Evolutionary conservation across 139 green algal genomes (phyloP).

Genomic region (Tetraselmis striata): DNA sequence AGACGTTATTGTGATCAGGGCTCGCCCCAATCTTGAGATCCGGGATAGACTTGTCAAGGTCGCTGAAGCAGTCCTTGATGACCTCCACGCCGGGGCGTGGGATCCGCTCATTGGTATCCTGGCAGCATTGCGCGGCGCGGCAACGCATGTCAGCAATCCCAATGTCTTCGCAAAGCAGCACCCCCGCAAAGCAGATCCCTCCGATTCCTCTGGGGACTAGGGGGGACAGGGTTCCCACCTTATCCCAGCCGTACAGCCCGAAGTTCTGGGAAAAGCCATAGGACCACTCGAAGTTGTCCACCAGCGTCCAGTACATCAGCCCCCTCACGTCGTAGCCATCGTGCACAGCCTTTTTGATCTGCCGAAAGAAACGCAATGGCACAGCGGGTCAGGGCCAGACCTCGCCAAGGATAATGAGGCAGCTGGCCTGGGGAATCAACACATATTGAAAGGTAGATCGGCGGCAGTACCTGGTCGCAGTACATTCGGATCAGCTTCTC

Average conservation of each 20-base stretch:
- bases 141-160: too few relatives aligned
- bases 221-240: too few relatives aligned
- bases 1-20: not conserved
- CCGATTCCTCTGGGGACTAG: not conserved
- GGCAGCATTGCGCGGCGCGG: too few relatives aligned
- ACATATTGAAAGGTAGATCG: too few relatives aligned
- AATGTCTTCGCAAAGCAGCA: too few relatives aligned
- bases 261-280: not conserved
- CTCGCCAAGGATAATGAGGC: too few relatives aligned
- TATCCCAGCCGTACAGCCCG: not conserved
- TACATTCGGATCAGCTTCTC: not conserved
- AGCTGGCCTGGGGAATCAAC: too few relatives aligned
- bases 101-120: not conserved
- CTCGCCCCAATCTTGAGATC: not conserved
- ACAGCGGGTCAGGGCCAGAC: too few relatives aligned
- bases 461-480: not conserved
- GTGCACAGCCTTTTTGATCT: slow-evolving; percentile 9
- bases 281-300: slow-evolving; percentile 12
- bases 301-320: slow-evolving; percentile 15
- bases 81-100: not conserved
- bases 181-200: not conserved
- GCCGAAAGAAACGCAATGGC: too few relatives aligned
- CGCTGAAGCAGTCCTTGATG: not conserved
- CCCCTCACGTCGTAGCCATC: slow-evolving; percentile 12
- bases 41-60: not conserved